Conservation (phyloP, 345 rosid genomes). For the Rhodomyrtus tomentosa region DNA sequence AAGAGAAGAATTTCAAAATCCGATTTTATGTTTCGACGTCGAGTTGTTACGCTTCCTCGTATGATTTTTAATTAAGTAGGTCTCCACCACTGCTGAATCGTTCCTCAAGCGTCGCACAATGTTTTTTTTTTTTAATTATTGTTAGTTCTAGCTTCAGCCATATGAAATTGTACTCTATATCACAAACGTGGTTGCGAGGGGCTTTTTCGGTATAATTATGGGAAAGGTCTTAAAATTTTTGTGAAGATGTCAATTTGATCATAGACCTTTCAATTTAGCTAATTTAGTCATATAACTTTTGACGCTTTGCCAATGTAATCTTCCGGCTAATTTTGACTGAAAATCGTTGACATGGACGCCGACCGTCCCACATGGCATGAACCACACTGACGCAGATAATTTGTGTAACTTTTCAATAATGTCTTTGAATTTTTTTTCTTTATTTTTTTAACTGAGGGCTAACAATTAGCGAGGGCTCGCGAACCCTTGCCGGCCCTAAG, state of each 20-base stretch:
- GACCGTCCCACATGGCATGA: fast-evolving
- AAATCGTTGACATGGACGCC: fast-evolving
- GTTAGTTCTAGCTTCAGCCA: not conserved
- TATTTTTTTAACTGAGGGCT: too few species aligned
- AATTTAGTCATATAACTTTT: not conserved
- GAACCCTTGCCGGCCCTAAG: not conserved
- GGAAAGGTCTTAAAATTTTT: not conserved
- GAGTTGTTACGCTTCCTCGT: not conserved
- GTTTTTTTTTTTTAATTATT: not conserved
- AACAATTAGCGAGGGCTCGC: not conserved
- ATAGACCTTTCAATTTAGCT: not conserved
- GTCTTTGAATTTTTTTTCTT: not conserved
- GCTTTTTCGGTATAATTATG: not conserved
- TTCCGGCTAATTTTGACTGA: fast-evolving
- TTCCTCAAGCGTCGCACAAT: not conserved
- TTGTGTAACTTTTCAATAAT: not conserved
- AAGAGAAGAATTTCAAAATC: not conserved
- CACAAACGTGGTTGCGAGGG: not conserved
- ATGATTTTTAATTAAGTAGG: not conserved
- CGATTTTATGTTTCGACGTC: not conserved
- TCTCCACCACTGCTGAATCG: not conserved
- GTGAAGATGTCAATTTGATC: fast-evolving
- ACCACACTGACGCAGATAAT: fast-evolving
- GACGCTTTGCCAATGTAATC: not conserved
- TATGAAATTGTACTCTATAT: not conserved